phyloP scores from a whole-genome alignment of 2,329 filamentous ascomycete species.

The Nothophaeocryptopus gaeumannii region DNA sequence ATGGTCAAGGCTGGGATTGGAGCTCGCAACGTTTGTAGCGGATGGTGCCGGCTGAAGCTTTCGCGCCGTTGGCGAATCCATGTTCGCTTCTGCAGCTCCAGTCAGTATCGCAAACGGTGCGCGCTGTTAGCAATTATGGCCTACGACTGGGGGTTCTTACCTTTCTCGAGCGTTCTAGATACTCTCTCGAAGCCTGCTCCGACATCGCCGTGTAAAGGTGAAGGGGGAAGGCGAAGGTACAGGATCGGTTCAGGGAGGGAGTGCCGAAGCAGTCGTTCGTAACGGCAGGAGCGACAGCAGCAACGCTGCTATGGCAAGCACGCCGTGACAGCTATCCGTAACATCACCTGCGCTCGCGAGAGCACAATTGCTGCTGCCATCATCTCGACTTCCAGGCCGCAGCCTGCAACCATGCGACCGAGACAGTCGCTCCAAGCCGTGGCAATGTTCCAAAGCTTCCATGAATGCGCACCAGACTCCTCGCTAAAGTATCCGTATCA shows the following conservation, averaged over 20 bases:
- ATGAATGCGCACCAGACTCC: conserved; percentile 7
- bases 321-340: background rate
- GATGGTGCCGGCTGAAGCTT: background rate
- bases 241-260: no score
- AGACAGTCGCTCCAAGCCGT: background rate
- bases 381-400: background rate
- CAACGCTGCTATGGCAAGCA: background rate
- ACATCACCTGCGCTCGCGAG: background rate
- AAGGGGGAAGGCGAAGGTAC: no score
- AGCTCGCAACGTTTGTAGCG: background rate
- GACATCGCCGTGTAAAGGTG: no score
- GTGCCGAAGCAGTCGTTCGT: no score
- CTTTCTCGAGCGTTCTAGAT: no score
- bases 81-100: background rate
- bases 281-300: no score
- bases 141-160: no score
- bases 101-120: no score
- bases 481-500: conserved; percentile 11
- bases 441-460: no score
- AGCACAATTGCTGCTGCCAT: background rate
- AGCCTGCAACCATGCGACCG: background rate
- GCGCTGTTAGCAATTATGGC: no score
- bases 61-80: background rate
- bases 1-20: background rate
- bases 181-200: no score